Evolutionary conservation across 108 stramenopile species (phyloP).

Genomic region (Cyclotella cryptica): DNA sequence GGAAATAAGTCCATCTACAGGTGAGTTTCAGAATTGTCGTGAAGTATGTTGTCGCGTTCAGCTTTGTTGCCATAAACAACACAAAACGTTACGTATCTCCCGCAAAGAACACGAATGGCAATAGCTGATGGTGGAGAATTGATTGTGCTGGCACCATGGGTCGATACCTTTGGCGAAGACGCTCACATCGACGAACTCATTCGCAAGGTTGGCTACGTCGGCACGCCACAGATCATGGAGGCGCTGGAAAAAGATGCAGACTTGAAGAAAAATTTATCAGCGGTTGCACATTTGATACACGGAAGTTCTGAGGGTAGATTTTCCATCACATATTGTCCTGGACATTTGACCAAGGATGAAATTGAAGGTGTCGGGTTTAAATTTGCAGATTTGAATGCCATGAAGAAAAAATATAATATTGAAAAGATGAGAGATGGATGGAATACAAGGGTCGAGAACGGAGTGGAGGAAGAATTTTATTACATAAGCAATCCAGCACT

Average conservation of each 20-base stretch:
- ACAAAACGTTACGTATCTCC: background rate
- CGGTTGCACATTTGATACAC: conserved; percentile 96
- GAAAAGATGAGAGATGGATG: conserved; percentile 82
- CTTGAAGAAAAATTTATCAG: conserved; percentile 86
- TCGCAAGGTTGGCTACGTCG: conserved; percentile 91
- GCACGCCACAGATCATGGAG: conserved; percentile 87
- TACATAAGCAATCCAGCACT: conserved; percentile 95
- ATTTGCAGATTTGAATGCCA: conserved; percentile 75
- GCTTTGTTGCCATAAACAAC: background rate
- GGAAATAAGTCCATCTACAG: conserved; percentile 96
- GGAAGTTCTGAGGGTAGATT: conserved; percentile 95
- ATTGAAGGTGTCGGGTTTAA: conserved; percentile 88
- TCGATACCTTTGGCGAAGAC: conserved; percentile 93
- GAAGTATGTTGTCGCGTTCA: background rate
- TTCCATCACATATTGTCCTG: conserved; percentile 91
- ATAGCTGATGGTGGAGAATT: conserved; percentile 93
- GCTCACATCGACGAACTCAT: conserved; percentile 85
- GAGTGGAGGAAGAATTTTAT: conserved; percentile 84
- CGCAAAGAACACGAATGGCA: conserved; percentile 86
- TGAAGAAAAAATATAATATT: conserved; percentile 73
- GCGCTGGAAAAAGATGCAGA: conserved; percentile 79
- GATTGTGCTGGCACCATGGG: conserved; percentile 92
- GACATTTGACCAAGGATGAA: conserved; percentile 83
- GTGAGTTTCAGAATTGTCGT: too few species aligned
- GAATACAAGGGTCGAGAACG: conserved; percentile 61